Evolutionary conservation across 306 rosid genomes (phyloP), one percentile per base, ranked within the genome.

Genomic region (Datisca glomerata): DNA sequence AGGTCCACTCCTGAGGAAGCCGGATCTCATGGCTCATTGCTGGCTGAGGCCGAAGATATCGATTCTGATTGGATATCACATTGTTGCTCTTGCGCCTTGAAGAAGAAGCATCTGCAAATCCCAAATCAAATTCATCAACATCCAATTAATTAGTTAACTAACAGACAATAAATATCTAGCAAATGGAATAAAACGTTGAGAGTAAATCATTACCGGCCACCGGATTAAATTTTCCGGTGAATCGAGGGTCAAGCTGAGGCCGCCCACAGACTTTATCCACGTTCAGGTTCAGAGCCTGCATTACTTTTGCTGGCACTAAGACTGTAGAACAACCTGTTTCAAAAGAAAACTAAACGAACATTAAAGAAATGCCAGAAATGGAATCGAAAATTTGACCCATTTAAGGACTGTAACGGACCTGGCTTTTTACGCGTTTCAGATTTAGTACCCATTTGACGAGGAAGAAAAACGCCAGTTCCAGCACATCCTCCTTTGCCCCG

Each of bases 401-500:
- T 20, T 20, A 21, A 48, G 32, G 16, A 15, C 4, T 2, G 6
- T 20, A 1, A 2, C 11, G 15, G 2, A 77, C 97, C 93, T 64
- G 57, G 56, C 38, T 74, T 83, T 39, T 45, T 64, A 0, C 76
- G 47, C 0, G 66, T 3, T 21, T 71, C 72, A 1, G 59, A 16
- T 1, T 55, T 49, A 3, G 13, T 11, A 5, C 63, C 68, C 12
- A 45, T 53, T 40, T 44, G 63, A 18, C 89, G 80, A 23, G 97
- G 97, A 42, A 87, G 48, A 43, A 87, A 87, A 6, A 87, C 97
- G 1, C 97, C 97, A 2, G 97, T 87, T 10, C 97, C 97, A 1
- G 70, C 39, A 19, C 83, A 63, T 27, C 65, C 89, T 44, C 61
- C 71, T 43, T 60, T 65, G 0, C 36, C 71, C 2, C 12, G 32